Evolutionary conservation across 306 rosid species (phyloP).

Genomic region (Vicia faba): DNA sequence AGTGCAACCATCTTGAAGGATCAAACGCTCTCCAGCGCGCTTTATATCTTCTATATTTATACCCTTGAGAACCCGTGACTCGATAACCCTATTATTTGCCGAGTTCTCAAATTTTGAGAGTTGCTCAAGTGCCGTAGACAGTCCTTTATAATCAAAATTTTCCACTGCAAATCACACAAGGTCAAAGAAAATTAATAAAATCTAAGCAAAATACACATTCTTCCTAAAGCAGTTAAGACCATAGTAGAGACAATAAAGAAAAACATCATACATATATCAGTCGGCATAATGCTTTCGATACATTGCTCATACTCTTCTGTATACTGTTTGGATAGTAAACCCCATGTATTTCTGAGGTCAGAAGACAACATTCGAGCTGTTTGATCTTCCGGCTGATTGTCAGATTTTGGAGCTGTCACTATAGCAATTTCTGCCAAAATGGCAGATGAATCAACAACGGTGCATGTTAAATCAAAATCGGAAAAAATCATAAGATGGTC

Average conservation of each 20-base stretch:
- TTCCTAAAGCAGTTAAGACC: constrained; percentile 25
- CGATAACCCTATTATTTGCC: constrained; percentile 83
- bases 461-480: constrained; percentile 98
- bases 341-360: constrained; percentile 86
- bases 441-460: constrained; percentile 92
- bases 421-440: constrained; percentile 96
- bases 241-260: constrained; percentile 17
- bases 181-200: constrained; percentile 38
- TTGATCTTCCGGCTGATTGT: constrained; percentile 68
- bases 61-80: constrained; percentile 92
- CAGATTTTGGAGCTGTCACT: constrained; percentile 81
- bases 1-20: constrained; percentile 87
- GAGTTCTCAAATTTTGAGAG: constrained; percentile 81
- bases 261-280: constrained; percentile 56
- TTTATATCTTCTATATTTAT: constrained; percentile 80
- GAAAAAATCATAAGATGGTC: constrained; percentile 74
- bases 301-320: constrained; percentile 94
- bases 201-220: constrained; percentile 30
- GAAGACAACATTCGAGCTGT: constrained; percentile 70
- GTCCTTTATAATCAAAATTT: constrained; percentile 54
- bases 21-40: constrained; percentile 92
- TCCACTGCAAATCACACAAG: constrained; percentile 57
- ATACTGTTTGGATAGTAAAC: constrained; percentile 69
- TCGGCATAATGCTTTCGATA: constrained; percentile 72
- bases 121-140: constrained; percentile 72